These are phyloP conservation scores for Taphrina pruni DNA, from an alignment of 1,139 yeast genomes.

Conservation along the genomic window DNA sequence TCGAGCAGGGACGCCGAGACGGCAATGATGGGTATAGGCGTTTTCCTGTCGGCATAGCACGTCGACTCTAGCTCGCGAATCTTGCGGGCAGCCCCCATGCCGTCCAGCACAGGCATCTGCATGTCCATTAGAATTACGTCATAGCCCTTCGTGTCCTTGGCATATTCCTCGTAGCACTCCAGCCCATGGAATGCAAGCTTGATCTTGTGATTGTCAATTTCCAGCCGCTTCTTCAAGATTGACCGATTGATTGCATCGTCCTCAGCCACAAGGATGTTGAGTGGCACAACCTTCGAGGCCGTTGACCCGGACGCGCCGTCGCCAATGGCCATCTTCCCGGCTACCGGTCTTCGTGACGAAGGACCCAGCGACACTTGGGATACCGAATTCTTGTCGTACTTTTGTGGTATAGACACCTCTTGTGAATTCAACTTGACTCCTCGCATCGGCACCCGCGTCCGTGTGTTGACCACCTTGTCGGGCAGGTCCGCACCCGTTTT, in stretches of 20 bases:
- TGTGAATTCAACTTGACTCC: constrained; percentile 30
- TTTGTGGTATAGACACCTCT: constrained; percentile 25
- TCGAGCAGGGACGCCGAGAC: constrained; percentile 39
- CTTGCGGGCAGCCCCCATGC: constrained; percentile 50
- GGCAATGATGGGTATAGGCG: constrained; percentile 36
- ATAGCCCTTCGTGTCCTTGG: constrained; percentile 17
- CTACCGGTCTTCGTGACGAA: not conserved
- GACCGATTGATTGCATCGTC: constrained; percentile 39
- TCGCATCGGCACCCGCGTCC: constrained; percentile 16
- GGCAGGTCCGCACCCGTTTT: not conserved
- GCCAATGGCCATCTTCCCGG: not conserved
- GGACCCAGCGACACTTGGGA: not conserved
- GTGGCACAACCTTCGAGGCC: not conserved
- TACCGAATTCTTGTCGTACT: not conserved
- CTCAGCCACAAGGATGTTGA: constrained; percentile 35
- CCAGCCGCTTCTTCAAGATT: constrained; percentile 39
- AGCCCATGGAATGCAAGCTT: constrained; percentile 27
- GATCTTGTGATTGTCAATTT: constrained; percentile 27
- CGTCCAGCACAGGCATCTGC: constrained; percentile 95
- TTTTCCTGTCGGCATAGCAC: constrained; percentile 18
- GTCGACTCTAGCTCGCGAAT: constrained; percentile 34
- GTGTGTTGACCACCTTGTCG: not conserved
- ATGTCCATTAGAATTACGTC: constrained; percentile 93
- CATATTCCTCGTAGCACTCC: constrained; percentile 33
- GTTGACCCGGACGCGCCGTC: not conserved